phyloP scores from a whole-genome alignment of 345 rosid species.

The rapeseed (Brassica napus) region Da-Ae NC_063440.1:17108501-17109000 shows the following conservation, averaged over 20 bases:
- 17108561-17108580: slow-evolving; percentile 77
- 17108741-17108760: slow-evolving; percentile 88
- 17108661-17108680: slow-evolving; percentile 84
- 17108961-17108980: slow-evolving; percentile 87
- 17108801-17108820: slow-evolving; percentile 91
- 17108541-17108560: slow-evolving; percentile 96
- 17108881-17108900: slow-evolving; percentile 79
- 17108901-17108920: slow-evolving; percentile 89
- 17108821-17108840: slow-evolving; percentile 81
- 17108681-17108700: slow-evolving; percentile 82
- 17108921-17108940: slow-evolving; percentile 92
- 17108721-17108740: slow-evolving; percentile 91
- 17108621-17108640: slow-evolving; percentile 82
- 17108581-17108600: slow-evolving; percentile 85
- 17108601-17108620: slow-evolving; percentile 84
- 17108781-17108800: slow-evolving; percentile 87
- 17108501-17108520: slow-evolving; percentile 87
- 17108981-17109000: slow-evolving; percentile 82
- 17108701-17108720: slow-evolving; percentile 85
- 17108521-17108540: slow-evolving; percentile 82
- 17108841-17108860: slow-evolving; percentile 89
- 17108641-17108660: slow-evolving; percentile 74
- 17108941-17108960: slow-evolving; percentile 83
- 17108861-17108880: slow-evolving; percentile 66
- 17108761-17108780: slow-evolving; percentile 82